phyloP scores from a whole-genome alignment of 2,329 filamentous ascomycete species.

The Cordyceps javanica region DNA sequence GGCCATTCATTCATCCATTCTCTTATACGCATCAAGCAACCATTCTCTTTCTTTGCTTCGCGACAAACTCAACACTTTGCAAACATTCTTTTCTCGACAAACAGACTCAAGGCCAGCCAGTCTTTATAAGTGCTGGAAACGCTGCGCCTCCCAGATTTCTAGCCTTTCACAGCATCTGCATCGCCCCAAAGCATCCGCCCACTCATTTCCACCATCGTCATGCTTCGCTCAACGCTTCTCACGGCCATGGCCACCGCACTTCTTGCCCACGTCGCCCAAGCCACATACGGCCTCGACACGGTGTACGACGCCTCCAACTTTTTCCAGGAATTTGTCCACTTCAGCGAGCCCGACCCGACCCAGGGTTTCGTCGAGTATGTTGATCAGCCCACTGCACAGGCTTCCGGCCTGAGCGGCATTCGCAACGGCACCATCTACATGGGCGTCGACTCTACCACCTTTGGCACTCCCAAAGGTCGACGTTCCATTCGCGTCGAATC shows the following conservation, averaged over 20 bases:
- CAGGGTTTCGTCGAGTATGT: constrained; percentile 69
- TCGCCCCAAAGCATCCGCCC: not conserved
- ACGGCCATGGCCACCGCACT: constrained; percentile 25
- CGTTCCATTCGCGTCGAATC: constrained; percentile 64
- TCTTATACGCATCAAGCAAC: not conserved
- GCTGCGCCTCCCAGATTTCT: too few species aligned
- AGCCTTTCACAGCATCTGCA: not conserved
- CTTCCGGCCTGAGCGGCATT: constrained; percentile 52
- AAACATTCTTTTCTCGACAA: not conserved
- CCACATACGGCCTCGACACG: constrained; percentile 40
- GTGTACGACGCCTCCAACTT: constrained; percentile 48
- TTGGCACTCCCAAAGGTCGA: constrained; percentile 53
- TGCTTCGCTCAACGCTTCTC: constrained; percentile 21
- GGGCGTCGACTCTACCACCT: constrained; percentile 59
- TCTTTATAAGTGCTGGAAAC: not conserved
- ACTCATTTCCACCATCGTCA: constrained; percentile 4
- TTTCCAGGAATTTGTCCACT: constrained; percentile 52
- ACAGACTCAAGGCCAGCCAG: not conserved
- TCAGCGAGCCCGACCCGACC: constrained; percentile 59
- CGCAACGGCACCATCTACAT: constrained; percentile 55
- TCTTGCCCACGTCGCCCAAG: constrained; percentile 20
- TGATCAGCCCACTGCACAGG: constrained; percentile 49
- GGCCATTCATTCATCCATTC: not conserved
- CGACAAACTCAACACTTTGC: not conserved
- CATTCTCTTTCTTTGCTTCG: not conserved